Evolutionary conservation across 2,329 filamentous ascomycete species (phyloP).

Genomic region (Botryotinia convoluta): DNA sequence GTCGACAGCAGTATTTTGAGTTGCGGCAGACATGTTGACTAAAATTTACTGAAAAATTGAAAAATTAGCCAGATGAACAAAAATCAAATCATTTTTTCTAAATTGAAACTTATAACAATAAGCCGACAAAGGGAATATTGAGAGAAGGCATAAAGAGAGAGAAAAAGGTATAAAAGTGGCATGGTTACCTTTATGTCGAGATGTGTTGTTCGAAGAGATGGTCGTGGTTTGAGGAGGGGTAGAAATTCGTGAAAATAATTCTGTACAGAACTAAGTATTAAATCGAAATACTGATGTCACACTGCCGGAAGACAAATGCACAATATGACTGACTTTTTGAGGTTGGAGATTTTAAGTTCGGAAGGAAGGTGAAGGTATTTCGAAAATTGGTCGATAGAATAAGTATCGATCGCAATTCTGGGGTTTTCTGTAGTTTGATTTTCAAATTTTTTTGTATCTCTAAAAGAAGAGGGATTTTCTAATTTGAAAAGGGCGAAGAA

Average conservation of each 20-base stretch:
- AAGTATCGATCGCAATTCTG: constrained; percentile 33
- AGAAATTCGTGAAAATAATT: constrained; percentile 24
- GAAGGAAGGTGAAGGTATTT: constrained; percentile 23
- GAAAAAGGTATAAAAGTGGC: constrained; percentile 13
- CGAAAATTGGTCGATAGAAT: constrained; percentile 12
- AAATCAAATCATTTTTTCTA: not conserved
- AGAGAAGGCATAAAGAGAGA: constrained; percentile 17
- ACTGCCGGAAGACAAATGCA: constrained; percentile 19
- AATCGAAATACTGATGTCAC: constrained; percentile 18
- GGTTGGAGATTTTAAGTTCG: constrained; percentile 7
- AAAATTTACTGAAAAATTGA: constrained; percentile 24
- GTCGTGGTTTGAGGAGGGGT: constrained; percentile 21
- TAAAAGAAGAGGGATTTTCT: constrained; percentile 37
- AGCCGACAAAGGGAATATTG: constrained; percentile 6
- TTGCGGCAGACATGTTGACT: constrained; percentile 59
- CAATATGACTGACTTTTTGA: not conserved
- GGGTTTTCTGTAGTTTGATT: constrained; percentile 37
- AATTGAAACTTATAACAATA: not conserved
- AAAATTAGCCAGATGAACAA: constrained; percentile 22
- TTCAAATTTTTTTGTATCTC: constrained; percentile 42
- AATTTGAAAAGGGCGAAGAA: constrained; percentile 37
- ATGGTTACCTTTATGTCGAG: constrained; percentile 31
- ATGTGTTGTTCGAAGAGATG: constrained; percentile 28
- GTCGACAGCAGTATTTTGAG: constrained; percentile 63
- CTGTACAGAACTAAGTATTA: constrained; percentile 26